Conservation (phyloP, 2,329 filamentous ascomycete genomes). For the Elsinoe perseae region DNA sequence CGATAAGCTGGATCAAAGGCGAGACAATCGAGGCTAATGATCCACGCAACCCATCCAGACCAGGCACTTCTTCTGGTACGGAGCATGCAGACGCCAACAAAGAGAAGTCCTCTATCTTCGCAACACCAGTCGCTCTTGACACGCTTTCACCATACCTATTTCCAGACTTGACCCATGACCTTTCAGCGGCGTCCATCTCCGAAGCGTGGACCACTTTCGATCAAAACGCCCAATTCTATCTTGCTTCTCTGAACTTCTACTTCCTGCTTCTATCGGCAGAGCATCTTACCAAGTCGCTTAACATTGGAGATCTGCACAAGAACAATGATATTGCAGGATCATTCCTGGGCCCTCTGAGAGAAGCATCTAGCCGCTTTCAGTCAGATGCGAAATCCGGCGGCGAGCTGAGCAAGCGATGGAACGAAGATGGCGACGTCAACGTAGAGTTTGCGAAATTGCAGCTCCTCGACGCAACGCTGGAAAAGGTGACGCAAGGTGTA, state of each 20-base stretch:
- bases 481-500: slow-evolving; percentile 27
- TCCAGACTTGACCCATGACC: slow-evolving; percentile 39
- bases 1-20: slow-evolving; percentile 54
- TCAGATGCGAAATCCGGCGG: slow-evolving; percentile 31
- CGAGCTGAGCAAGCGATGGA: slow-evolving; percentile 30
- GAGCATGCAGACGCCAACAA: slow-evolving; percentile 7
- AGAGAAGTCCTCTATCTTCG: slow-evolving; percentile 35
- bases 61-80: slow-evolving; percentile 9
- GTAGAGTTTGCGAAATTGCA: slow-evolving; percentile 29
- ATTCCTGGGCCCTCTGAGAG: slow-evolving; percentile 39
- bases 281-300: slow-evolving; percentile 40
- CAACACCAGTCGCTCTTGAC: slow-evolving; percentile 40
- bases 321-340: slow-evolving; percentile 34
- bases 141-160: slow-evolving; percentile 47
- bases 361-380: slow-evolving; percentile 31
- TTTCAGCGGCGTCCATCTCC: slow-evolving; percentile 32
- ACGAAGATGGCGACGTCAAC: slow-evolving; percentile 31
- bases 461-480: slow-evolving; percentile 28
- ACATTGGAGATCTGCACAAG: slow-evolving; percentile 38
- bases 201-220: slow-evolving; percentile 41
- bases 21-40: slow-evolving; percentile 46
- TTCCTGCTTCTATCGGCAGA: slow-evolving; percentile 47
- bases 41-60: neutral
- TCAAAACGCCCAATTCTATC: slow-evolving; percentile 47
- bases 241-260: slow-evolving; percentile 52